Evolutionary conservation across 257 asterid species (phyloP).

Genomic region (Fraxinus excelsior): DNA sequence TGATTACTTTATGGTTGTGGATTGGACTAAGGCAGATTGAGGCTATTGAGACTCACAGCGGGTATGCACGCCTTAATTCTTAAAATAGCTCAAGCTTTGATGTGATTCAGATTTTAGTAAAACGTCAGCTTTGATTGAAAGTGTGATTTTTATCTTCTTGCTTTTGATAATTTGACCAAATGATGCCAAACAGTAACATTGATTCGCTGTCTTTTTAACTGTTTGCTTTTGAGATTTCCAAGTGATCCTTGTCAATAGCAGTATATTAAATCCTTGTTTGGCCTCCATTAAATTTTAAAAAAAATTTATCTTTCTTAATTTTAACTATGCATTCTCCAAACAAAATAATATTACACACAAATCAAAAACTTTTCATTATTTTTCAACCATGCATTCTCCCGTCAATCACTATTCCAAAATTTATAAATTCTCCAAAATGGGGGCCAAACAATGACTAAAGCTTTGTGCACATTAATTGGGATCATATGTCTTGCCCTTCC

Average conservation of each 20-base stretch:
- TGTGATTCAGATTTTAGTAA: constrained; percentile 35
- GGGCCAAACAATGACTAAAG: no score
- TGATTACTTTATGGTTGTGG: constrained; percentile 96
- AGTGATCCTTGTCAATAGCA: constrained; percentile 43
- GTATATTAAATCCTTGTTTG: constrained; percentile 47
- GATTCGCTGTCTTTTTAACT: constrained; percentile 37
- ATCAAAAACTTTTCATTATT: no score
- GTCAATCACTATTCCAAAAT: no score
- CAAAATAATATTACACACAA: no score
- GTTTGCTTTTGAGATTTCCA: constrained; percentile 50
- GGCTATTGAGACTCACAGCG: constrained; percentile 99
- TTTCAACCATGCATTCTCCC: no score
- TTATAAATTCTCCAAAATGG: no score
- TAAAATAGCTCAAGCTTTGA: constrained; percentile 36
- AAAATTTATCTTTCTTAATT: no score
- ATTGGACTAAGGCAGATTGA: constrained; percentile 90
- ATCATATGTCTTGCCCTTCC: constrained; percentile 12
- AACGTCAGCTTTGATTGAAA: constrained; percentile 36
- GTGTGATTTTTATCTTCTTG: constrained; percentile 32
- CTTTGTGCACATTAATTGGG: constrained; percentile 38
- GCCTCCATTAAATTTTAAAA: no score
- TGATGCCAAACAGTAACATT: constrained; percentile 49
- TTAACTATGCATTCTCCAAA: no score
- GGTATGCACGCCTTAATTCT: constrained; percentile 90
- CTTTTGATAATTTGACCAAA: constrained; percentile 66